Conservation (phyloP, 176 grass and related monocot genomes). For the Ampelocalamus luodianensis region DNA sequence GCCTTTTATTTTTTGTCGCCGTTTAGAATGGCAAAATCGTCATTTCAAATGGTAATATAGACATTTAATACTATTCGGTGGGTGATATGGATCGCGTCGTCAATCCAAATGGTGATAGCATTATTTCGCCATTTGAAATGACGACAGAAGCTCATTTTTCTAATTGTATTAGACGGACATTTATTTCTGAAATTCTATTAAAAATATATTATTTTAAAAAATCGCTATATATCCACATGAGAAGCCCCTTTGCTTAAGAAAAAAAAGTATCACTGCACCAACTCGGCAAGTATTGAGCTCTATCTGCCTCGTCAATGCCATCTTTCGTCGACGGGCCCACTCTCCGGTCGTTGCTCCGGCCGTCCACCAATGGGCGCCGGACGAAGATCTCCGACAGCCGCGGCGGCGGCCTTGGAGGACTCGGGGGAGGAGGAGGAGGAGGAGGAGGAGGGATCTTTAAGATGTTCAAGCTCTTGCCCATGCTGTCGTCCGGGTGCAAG, state of each 20-base stretch:
- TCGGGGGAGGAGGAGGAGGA: background rate
- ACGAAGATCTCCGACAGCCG: conserved; percentile 34
- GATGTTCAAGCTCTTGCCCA: conserved; percentile 95
- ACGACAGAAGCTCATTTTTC: too few species aligned
- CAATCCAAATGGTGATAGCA: too few species aligned
- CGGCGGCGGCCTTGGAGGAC: background rate
- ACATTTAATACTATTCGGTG: too few species aligned
- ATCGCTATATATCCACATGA: conserved; percentile 55
- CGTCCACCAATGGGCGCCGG: conserved; percentile 52
- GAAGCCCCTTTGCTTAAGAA: conserved; percentile 43
- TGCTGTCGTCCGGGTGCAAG: conserved; percentile 91
- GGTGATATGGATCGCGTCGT: too few species aligned
- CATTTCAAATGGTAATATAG: too few species aligned
- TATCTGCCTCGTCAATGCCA: conserved; percentile 53
- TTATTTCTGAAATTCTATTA: too few species aligned
- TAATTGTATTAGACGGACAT: too few species aligned
- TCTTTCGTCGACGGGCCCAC: conserved; percentile 55
- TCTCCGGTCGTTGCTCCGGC: conserved; percentile 66
- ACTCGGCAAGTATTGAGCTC: conserved; percentile 5
- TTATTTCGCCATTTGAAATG: too few species aligned
- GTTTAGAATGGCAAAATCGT: too few species aligned
- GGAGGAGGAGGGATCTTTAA: conserved; percentile 66
- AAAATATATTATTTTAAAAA: too few species aligned
- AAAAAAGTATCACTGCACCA: conserved; percentile 41
- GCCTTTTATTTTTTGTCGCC: too few species aligned